Evolutionary conservation across 2,329 filamentous ascomycete genomes (phyloP), one percentile per base, ranked within the genome.

Genomic region (Ceratocystis ficicola): DNA sequence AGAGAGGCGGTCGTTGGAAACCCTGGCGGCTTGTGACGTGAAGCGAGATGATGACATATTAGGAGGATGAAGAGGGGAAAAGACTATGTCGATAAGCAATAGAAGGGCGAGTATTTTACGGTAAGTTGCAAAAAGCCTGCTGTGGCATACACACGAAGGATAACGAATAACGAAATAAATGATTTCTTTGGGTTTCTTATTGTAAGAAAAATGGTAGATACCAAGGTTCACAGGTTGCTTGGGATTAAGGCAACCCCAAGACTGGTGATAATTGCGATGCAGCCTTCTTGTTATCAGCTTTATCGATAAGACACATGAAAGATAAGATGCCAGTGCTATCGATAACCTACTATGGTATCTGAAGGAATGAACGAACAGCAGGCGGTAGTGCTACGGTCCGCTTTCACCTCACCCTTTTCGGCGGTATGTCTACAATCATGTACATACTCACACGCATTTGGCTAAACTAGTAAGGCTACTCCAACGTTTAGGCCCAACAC

Each of bases 1-100:
- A 68, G 93, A 93, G 61, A 96, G 81, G 15, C 90, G 81, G 72
- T 96, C 87, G 74, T 93, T 85, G 72, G 67, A 75, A 22, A 79
- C 75, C 78, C 80, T 80, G 65, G 63, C 70, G 70, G 17, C n/a
- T 63, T 48, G 12, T 55, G 55, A n/a, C 12, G 32, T 63, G 15
- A 66, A 61, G 20, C 64, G 57, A 2, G 46, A 44, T 12, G 62
- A 48, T 15, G 62, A 67, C 63, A 64, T 63, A 36, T 55, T 44
- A 63, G 25, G n/a, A 64, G 36, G 3, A 36, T 8, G 12, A 32
- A 36, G 32, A 59, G 12, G n/a, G 20, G 60, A 41, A 25, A 63
- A 22, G 22, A 50, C 22, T 41, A 44, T 20, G 41, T 41, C 6
- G 15, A 30, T 59, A 20, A 44, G 8, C 20, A 46, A 25, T 17